Base-by-base conservation (phyloP, 371 early-diverging fungal species). In the Batkoa obscura region DNA sequence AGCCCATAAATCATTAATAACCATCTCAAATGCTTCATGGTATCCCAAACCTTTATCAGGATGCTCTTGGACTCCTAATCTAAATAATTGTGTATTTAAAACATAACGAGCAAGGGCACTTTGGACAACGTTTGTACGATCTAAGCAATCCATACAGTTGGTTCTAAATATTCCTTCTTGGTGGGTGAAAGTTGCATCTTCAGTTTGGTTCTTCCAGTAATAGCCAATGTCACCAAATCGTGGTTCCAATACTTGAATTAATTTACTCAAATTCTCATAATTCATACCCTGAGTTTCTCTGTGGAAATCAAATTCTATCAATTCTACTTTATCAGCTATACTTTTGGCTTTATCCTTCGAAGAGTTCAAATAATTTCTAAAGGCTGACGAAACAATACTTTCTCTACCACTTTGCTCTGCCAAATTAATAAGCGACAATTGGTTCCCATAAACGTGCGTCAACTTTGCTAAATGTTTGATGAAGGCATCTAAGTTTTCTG, bases 111-210 rank as follows among this genome's bases (percentile, higher is more conserved):
- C 91, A 39, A 96, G 64, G 10, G 85, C 84, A 31, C 83, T 84
- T 65, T 99, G 99, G 1, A 96, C 91, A 3, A 99, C 94, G 61
- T 99, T 99, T 35, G 99, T 99, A 62, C 99, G 80, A 69, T 99
- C 99, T 50, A 99, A 71, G 62, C 98, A 99, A 72, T 99, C 99
- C 83, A 99, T 96, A 66, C 99, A 99, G 68, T 99, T 99, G 6
- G 96, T 88, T 55, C 99, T 83, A 6, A 94, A 72, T 9, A 97
- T 84, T 1, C 88, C 86, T 1, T 68, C 68, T 60, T 58, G 43
- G 37, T 63, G 60, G 0, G 64, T 62, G 30, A 34, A 17, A 3
- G 30, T 1, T 13, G 35, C 43, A 23, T 42, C 46, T 5, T 33
- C 36, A 13, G 61, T 13, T 30, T 61, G 56, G 4, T 67, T 65